A percentile compares a stretch with the other conserved stretches of the same genome.
phyloP scores from a whole-genome alignment of 768 basidiomycete genomes.

The Naganishia vaughanmartiniae region DNA sequence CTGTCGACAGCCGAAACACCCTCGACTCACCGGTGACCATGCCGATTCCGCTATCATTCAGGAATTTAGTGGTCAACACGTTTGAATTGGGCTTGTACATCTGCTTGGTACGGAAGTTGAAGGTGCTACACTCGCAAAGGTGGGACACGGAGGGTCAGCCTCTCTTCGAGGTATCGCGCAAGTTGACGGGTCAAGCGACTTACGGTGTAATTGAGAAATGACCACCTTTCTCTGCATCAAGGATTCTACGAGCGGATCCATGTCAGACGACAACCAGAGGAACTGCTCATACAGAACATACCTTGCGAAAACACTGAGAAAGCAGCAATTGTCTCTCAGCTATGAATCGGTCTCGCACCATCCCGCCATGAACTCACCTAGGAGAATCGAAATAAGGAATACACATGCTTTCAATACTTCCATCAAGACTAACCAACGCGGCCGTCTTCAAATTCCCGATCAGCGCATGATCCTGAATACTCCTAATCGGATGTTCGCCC shows the following conservation, averaged over 20 bases:
- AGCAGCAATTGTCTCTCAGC: not conserved
- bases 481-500: slow-evolving; percentile 35
- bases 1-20: not conserved
- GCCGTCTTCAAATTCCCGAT: slow-evolving; percentile 52
- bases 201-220: slow-evolving; percentile 70
- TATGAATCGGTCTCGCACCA: not conserved
- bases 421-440: slow-evolving; percentile 54
- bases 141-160: not conserved
- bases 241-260: slow-evolving; percentile 29
- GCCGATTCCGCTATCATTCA: slow-evolving; percentile 83
- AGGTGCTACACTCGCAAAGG: slow-evolving; percentile 35
- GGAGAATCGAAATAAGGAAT: slow-evolving; percentile 92
- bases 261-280: not conserved
- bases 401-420: slow-evolving; percentile 75
- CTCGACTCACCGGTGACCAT: slow-evolving; percentile 65
- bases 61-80: slow-evolving; percentile 82
- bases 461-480: slow-evolving; percentile 52
- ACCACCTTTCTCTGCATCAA: slow-evolving; percentile 63
- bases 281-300: not conserved
- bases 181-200: slow-evolving; percentile 44
- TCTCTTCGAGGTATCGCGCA: slow-evolving; percentile 56
- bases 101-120: slow-evolving; percentile 48
- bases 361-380: slow-evolving; percentile 53
- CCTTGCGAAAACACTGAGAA: slow-evolving; percentile 17
- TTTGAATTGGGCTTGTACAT: slow-evolving; percentile 55